These are phyloP conservation scores for Quercus bicolor DNA, from an alignment of 306 rosid species.

Conservation along the genomic window DNA sequence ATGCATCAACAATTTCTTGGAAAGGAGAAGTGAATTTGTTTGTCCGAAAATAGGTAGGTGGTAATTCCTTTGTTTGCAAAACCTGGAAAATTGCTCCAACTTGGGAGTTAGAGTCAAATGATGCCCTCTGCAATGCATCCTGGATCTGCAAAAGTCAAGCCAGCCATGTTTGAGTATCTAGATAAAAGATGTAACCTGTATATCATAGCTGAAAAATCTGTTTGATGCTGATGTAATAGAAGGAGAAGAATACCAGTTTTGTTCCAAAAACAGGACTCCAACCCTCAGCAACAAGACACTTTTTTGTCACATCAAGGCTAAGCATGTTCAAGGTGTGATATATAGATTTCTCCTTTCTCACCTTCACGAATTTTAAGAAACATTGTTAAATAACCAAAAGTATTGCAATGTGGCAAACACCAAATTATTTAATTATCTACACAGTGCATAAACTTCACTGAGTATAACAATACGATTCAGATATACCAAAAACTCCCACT, in stretches of 20 bases:
- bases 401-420: slow-evolving; percentile 12
- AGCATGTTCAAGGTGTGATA: slow-evolving; percentile 92
- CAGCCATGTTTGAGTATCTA: neutral
- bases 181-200: neutral
- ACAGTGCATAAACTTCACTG: slow-evolving; percentile 1
- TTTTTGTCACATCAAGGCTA: slow-evolving; percentile 92
- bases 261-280: slow-evolving; percentile 92
- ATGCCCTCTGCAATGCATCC: slow-evolving; percentile 54
- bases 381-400: slow-evolving; percentile 27
- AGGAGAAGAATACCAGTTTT: slow-evolving; percentile 56
- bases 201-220: slow-evolving; percentile 1
- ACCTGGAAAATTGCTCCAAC: slow-evolving; percentile 61
- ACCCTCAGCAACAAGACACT: slow-evolving; percentile 95
- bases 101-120: slow-evolving; percentile 51
- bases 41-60: slow-evolving; percentile 54
- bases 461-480: neutral
- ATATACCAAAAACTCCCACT: slow-evolving; percentile 79
- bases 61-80: slow-evolving; percentile 46
- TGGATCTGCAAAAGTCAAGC: slow-evolving; percentile 41
- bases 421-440: neutral
- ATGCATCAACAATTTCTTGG: slow-evolving; percentile 65
- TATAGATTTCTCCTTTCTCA: slow-evolving; percentile 86
- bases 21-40: slow-evolving; percentile 59
- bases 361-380: slow-evolving; percentile 54
- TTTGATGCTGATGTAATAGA: slow-evolving; percentile 16